These are phyloP conservation scores for Xanthoconium separans DNA, from an alignment of 1,284 basidiomycete species.

Conservation along the genomic window DNA sequence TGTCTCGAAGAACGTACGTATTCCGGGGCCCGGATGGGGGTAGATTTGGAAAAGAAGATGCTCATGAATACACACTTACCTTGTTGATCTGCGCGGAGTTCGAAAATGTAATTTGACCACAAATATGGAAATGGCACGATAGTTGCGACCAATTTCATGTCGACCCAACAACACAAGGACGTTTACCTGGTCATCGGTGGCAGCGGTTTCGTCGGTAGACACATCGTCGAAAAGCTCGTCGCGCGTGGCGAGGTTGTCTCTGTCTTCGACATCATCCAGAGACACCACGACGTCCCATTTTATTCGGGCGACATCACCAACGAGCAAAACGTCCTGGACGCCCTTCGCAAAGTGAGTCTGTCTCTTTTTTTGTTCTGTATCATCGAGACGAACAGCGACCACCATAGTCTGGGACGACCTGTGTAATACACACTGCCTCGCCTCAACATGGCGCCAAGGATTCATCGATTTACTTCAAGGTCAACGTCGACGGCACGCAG, in stretches of 20 bases:
- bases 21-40: too few relatives aligned
- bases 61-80: too few relatives aligned
- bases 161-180: conserved; percentile 40
- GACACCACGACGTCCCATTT: conserved; percentile 83
- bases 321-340: conserved; percentile 67
- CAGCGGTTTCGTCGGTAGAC: conserved; percentile 88
- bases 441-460: conserved; percentile 76
- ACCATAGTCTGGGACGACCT: conserved; percentile 71
- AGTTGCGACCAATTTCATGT: conserved; percentile 22
- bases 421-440: conserved; percentile 95
- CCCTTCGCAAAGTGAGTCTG: conserved; percentile 66
- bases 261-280: conserved; percentile 88
- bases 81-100: too few relatives aligned
- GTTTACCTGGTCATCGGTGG: conserved; percentile 86
- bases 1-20: too few relatives aligned
- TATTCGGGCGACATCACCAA: conserved; percentile 86
- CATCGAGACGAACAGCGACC: too few relatives aligned
- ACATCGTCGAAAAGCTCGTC: conserved; percentile 83
- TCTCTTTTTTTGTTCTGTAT: not conserved
- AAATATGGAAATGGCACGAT: too few relatives aligned
- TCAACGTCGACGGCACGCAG: conserved; percentile 92
- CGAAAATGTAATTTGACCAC: too few relatives aligned
- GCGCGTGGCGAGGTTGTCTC: conserved; percentile 79
- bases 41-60: too few relatives aligned
- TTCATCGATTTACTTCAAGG: conserved; percentile 82